phyloP scores from a whole-genome alignment of 108 stramenopile genomes.

The Mayamaea pseudoterrestris region DNA sequence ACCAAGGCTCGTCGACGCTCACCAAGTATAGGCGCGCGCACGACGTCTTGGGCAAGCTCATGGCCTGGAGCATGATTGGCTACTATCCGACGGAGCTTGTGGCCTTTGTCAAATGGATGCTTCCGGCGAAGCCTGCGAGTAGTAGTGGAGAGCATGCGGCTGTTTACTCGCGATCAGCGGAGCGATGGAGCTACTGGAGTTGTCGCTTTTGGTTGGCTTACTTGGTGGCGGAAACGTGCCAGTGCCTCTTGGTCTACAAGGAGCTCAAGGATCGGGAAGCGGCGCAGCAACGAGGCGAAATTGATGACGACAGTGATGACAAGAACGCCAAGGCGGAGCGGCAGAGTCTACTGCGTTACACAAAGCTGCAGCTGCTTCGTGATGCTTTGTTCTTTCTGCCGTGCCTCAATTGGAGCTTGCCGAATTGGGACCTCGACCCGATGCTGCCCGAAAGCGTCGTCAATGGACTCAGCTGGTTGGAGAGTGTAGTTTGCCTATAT shows the following conservation, averaged over 20 bases:
- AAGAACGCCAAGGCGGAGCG: constrained; percentile 6
- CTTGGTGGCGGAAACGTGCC: constrained; percentile 42
- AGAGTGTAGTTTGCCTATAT: constrained; percentile 57
- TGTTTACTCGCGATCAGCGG: constrained; percentile 21
- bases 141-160: background rate
- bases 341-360: constrained; percentile 4
- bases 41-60: constrained; percentile 45
- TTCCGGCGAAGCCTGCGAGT: constrained; percentile 23
- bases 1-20: constrained; percentile 2
- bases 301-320: constrained; percentile 5
- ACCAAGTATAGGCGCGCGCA: too few relatives aligned
- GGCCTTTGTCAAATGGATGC: constrained; percentile 54
- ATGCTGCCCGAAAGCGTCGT: constrained; percentile 27
- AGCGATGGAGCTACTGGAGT: constrained; percentile 38
- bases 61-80: constrained; percentile 58
- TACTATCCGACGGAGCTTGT: constrained; percentile 72
- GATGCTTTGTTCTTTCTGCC: constrained; percentile 50
- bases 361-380: constrained; percentile 43
- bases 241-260: constrained; percentile 13
- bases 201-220: constrained; percentile 62
- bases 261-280: constrained; percentile 18
- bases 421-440: constrained; percentile 67
- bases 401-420: constrained; percentile 60
- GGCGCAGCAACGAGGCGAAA: constrained; percentile 3
- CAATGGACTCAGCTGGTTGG: constrained; percentile 56